Evolutionary conservation across 306 rosid genomes (phyloP), one percentile per base, ranked within the genome.

Genomic region (Sesbania bispinosa): DNA sequence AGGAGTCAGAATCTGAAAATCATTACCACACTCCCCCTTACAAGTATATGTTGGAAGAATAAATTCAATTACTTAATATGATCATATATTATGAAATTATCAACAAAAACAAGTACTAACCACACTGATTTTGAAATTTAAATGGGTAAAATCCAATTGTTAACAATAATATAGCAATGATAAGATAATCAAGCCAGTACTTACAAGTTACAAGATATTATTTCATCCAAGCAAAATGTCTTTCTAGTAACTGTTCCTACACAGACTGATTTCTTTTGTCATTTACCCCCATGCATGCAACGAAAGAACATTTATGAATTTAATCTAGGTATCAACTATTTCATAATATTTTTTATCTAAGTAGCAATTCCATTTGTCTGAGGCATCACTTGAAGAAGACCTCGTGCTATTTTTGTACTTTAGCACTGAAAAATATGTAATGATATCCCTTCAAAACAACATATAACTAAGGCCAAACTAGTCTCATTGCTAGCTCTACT

Each of bases 1-100:
- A 54, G 9, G 77, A 46, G 67, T 62, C 30, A 69, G 62, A 58
- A 71, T 48, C 35, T 38, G 63, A 73, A 57, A 50, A 35, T 10
- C 59, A 23, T 21, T 41, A 63, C 14, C 11, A 14, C 14, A 24
- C 41, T 33, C 18, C 57, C 57, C 52, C 30, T 43, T 3, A 20
- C 29, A 55, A 39, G 35, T 38, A 63, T 48, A 26, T 48, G 47
- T 19, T 23, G 26, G 38, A 69, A 63, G 23, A 35, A 55, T 59
- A n/a, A 50, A 42, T 24, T 41, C 68, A 18, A 32, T 50, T 6
- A 66, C 59, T 66, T 45, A 30, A 76, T 71, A 36, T 7, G 68
- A 57, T 26, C 51, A 23, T 11, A 45, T 36, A 46, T 46, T 23
- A 68, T 23, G 57, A 55, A 57, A 24, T 63, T 38, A 39, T 60